Evolutionary conservation across 2,329 filamentous ascomycete species (phyloP), one percentile per base, ranked within the genome.

Genomic region (Gnomoniopsis smithogilvyi): DNA sequence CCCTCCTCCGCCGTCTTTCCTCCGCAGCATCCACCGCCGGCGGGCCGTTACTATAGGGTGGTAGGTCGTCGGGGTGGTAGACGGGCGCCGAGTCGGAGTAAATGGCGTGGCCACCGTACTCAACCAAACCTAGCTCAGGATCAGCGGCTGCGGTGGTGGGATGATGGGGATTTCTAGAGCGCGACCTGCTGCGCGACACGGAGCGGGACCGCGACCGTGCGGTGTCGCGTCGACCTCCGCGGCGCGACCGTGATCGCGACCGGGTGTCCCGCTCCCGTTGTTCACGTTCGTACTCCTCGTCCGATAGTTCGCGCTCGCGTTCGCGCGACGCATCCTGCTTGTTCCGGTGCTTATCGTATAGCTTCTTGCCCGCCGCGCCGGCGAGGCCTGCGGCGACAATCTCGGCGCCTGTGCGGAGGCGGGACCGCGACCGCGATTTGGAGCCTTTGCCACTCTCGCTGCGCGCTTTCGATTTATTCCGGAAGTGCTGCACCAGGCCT

Each of bases 61-160:
- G 19, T 19, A 41, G n/a, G 17, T 45, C 41, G 41, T 45, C 53
- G 21, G 60, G 56, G 53, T 65, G 60, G 26, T 66, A 64, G 50
- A 71, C 69, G 63, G 72, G 68, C 51, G 70, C 72, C 64, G 73
- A 70, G 36, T 69, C 67, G 61, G 72, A 68, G 62, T 76, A 76
- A 64, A 88, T 77, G 66, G 84, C 83, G 64, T 80, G 78, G 69
- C 76, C 78, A 66, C 85, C 85, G 77, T 88, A 88, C 72, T 87
- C 82, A 80, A 88, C 83, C 79, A 87, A 79, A 76, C 84, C 85
- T 85, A 87, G 76, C 76, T 86, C 83, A 77, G 79, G 80, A 83
- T 87, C 84, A 86, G 81, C 79, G 71, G 70, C 64, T 61, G 55
- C 60, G 66, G 67, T 69, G 71, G 70, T 71, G 60, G 34, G 60